Base-by-base conservation (phyloP, 2,329 filamentous ascomycete genomes). In the Cladobotryum mycophilum region DNA sequence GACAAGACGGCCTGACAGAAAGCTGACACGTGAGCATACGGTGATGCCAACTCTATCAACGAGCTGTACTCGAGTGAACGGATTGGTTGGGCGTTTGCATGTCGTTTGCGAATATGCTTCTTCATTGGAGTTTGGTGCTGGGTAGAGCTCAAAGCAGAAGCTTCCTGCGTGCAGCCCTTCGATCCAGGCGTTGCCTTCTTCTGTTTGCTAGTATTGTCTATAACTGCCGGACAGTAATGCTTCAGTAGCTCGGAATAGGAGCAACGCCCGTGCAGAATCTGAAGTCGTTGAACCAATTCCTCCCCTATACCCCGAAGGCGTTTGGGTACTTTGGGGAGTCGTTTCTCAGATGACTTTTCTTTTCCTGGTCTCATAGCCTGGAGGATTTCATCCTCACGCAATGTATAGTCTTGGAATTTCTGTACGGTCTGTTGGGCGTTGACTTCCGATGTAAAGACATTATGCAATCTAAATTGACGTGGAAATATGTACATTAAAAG, bases 401-500 rank as follows among this genome's bases (percentile, higher is more conserved):
- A 66, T 0, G 86, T 91, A 63, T 96, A 95, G 65, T 96, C 90
- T 61, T 89, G 88, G 61, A 92, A 84, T 22, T 79, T 79, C 59
- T 92, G 86, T 0, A 81, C 73, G 0, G 85, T 92, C 60, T 88
- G 80, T 45, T 70, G 77, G 18, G 63, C 64, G 63, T 93, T 79
- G 14, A 86, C 76, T 3, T 73, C 70, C 5, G 84, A 88, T 0
- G 84, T 89, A 64, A 97, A 96, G n/a, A 86, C 89, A 67, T 97
- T 99, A 63, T 95, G 89, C 3, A 99, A 72, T 13, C 82, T 81
- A 62, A 96, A 97, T 61, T 97, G 91, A 11, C 85, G 79, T 33
- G 93, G 93, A 59, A 99, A 99, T 1, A 99, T 84, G 67, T 97
- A 92, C 74, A 92, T 93, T 79, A 96, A 81, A 17, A 95, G 69